These are phyloP conservation scores for Fusarium verrucosum DNA, from an alignment of 2,329 filamentous ascomycete species.

Conservation along the genomic window DNA sequence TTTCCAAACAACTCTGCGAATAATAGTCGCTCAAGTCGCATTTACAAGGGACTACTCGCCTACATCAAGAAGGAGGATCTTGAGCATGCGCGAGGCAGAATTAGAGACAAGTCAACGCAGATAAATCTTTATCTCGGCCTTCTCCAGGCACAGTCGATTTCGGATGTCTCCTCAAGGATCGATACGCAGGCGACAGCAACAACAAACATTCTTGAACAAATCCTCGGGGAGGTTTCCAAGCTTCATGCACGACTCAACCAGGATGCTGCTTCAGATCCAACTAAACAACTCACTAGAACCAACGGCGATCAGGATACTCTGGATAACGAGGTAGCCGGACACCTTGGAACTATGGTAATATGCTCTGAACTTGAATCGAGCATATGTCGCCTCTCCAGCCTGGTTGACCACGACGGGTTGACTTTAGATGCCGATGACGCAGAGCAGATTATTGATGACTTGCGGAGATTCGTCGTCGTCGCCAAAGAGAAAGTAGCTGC, in stretches of 20 bases:
- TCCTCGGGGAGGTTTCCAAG: constrained; percentile 9
- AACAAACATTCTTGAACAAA: constrained; percentile 10
- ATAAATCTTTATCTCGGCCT: constrained; percentile 22
- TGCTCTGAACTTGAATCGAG: constrained; percentile 26
- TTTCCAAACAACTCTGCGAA: background rate
- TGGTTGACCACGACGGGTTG: constrained; percentile 5
- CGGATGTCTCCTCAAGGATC: constrained; percentile 11
- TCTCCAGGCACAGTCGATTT: constrained; percentile 18
- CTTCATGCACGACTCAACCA: constrained; percentile 1
- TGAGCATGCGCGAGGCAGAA: constrained; percentile 4
- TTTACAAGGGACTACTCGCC: background rate
- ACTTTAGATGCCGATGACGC: constrained; percentile 23
- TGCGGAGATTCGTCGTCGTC: constrained; percentile 2
- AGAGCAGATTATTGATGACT: constrained; percentile 27
- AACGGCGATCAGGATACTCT: background rate
- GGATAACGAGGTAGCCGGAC: background rate
- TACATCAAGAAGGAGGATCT: constrained; percentile 27
- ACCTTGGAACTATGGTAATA: background rate
- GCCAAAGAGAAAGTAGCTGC: constrained; percentile 2
- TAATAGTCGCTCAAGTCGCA: background rate
- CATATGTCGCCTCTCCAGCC: constrained; percentile 9
- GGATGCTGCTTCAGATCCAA: no score
- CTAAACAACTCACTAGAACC: background rate
- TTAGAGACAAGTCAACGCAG: constrained; percentile 20
- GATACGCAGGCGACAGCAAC: constrained; percentile 3